Base-by-base conservation (phyloP, 1,284 basidiomycete genomes). In the Coniferiporia sulphurascens region DNA sequence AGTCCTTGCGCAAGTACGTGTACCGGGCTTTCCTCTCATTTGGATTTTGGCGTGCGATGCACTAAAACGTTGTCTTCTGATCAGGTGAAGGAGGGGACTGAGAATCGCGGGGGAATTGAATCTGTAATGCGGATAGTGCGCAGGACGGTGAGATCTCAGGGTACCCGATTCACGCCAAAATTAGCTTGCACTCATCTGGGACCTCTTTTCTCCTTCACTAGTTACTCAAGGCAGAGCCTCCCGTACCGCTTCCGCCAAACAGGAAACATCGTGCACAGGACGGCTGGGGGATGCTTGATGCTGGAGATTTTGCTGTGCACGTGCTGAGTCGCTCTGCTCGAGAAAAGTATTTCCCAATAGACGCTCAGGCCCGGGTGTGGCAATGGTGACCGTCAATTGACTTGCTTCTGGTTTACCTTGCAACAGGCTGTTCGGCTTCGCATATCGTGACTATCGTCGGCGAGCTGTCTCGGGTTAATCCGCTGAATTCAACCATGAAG, bases 241-340 rank as follows among this genome's bases (percentile, higher is more conserved):
- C 85, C 5, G 65, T 89, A 17, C 68, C 74, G 15, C 73, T 91
- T 13, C 82, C 85, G 2, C 79, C 79, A 12, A 87, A 87, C 63
- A 74, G 79, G 22, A 85, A 83, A 65, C 77, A 78, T 38, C 74
- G 79, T 21, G 75, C 77, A 53, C 77, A 81, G 62, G 83, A 85
- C 58, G 87, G 86, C n/a, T 91, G 89, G 89, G 85, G 85, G 1
- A 83, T 91, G 84, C 74, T 91, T 52, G 89, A 91, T 69, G 88
- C 81, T 8, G 89, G 89, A 38, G 77, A 83, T 46, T 89, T 89
- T 75, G 89, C 84, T 1, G 83, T 91, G 9, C 89, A 91, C 68
- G 75, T 91, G 51, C 65, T 91, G 60, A 86, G 85, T 71, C 78
- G 72, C 61, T 77, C 80, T 36, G 83, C 83, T 27, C 74, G 80